Evolutionary conservation across 306 rosid species (phyloP), one percentile per base, ranked within the genome.

Genomic region (Inga oerstediana): DNA sequence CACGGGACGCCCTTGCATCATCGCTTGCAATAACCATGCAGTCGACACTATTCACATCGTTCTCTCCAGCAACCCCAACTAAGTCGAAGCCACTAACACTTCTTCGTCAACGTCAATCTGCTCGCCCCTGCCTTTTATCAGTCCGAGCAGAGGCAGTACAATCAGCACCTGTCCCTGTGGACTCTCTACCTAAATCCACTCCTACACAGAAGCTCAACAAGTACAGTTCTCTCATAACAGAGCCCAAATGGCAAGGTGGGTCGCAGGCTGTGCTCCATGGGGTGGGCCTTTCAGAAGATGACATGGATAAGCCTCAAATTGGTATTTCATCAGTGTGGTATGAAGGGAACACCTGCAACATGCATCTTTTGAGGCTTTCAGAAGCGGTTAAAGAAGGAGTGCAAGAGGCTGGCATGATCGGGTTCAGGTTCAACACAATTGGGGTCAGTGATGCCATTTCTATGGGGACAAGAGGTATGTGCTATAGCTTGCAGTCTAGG

Each of bases 401-500:
- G 0, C 51, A 19, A 17, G 89, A 88, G 22, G 97, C 90, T 6
- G 98, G 97, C 7, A 89, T 96, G 98, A 86, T 96, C 2, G 94
- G 97, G 0, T 96, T 96, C 81, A 81, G 99, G 80, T 96, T 96
- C 75, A 93, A 96, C 74, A 96, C 99, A 0, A 78, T 93, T n/a
- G 99, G 99, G 6, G 99, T 93, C 22, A 96, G 99, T 54, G 99
- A 96, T 59, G 98, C 98, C 35, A 96, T 96, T 11, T 96, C 98
- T 7, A 91, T 91, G 98, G 99, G 99, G 17, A 96, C 99, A 1
- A 87, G 98, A 79, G 99, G 98, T 4, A 96, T 96, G 98, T 90
- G 97, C 88, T 96, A 85, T 69, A 93, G 98, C 83, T 85, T 96
- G 82, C 98, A 93, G 85, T 96, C 99, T 1, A 88, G 99, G 79